phyloP scores from a whole-genome alignment of 352 stramenopile species.

The Globisporangium canariense region DNA sequence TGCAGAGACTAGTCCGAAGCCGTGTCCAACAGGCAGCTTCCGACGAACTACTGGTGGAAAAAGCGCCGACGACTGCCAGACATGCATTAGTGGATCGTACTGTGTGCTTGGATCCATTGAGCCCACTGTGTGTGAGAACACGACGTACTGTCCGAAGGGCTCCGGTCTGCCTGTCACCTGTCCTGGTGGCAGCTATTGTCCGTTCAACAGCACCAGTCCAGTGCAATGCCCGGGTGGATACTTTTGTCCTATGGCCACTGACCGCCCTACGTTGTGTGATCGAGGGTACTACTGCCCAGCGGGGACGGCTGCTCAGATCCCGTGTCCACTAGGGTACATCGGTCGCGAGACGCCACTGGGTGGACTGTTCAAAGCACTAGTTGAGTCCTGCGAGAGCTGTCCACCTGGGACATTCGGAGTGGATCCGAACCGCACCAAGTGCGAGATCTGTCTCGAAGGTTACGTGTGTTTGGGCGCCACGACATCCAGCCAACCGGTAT shows the following conservation, averaged over 20 bases:
- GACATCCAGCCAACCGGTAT: slow-evolving; percentile 48
- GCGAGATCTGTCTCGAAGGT: slow-evolving; percentile 65
- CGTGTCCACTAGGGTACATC: slow-evolving; percentile 78
- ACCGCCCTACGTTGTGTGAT: slow-evolving; percentile 31
- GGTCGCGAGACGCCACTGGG: slow-evolving; percentile 49
- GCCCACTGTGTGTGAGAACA: slow-evolving; percentile 46
- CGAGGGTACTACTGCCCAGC: slow-evolving; percentile 75
- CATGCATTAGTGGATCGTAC: slow-evolving; percentile 58
- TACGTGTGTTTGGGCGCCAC: slow-evolving; percentile 85
- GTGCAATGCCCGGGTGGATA: slow-evolving; percentile 67
- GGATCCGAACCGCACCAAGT: slow-evolving; percentile 73
- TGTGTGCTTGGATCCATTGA: slow-evolving; percentile 44
- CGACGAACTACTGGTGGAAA: slow-evolving; percentile 31
- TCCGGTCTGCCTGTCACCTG: slow-evolving; percentile 50
- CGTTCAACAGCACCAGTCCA: slow-evolving; percentile 59
- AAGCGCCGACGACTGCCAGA: slow-evolving; percentile 35
- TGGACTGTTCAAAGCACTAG: slow-evolving; percentile 42
- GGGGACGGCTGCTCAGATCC: slow-evolving; percentile 42
- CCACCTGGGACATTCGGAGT: slow-evolving; percentile 74
- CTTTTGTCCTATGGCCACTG: slow-evolving; percentile 55
- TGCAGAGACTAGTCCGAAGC: slow-evolving; percentile 28
- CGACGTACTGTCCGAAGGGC: slow-evolving; percentile 56
- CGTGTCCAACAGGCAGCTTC: slow-evolving; percentile 51
- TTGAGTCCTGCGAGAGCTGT: slow-evolving; percentile 70
- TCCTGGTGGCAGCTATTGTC: slow-evolving; percentile 68